Evolutionary conservation across 2,329 filamentous ascomycete genomes (phyloP).

Genomic region (Rhynchosporium agropyri): DNA sequence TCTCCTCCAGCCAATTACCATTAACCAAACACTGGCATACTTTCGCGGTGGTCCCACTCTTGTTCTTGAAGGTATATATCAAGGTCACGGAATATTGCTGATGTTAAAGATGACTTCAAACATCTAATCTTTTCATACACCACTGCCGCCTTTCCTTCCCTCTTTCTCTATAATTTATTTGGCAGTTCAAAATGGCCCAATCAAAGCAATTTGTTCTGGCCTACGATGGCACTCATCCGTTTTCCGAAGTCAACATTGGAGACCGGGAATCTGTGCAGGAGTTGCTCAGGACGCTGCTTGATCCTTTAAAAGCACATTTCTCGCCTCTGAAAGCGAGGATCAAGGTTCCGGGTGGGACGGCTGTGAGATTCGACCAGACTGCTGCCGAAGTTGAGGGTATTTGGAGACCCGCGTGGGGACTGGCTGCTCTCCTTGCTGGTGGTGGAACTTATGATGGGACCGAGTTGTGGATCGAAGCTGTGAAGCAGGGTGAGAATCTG

Average conservation of each 20-base stretch:
- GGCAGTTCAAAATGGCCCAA: not conserved
- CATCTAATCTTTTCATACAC: not conserved
- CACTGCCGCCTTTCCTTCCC: too few relatives aligned
- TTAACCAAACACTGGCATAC: slow-evolving; percentile 12
- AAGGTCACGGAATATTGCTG: not conserved
- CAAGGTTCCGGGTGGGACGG: slow-evolving; percentile 68
- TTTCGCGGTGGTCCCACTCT: slow-evolving; percentile 23
- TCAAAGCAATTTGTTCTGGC: slow-evolving; percentile 46
- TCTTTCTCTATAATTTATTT: not conserved
- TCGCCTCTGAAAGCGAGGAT: slow-evolving; percentile 67
- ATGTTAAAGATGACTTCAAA: not conserved
- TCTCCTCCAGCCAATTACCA: slow-evolving; percentile 12
- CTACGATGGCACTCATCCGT: slow-evolving; percentile 58
- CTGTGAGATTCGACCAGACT: slow-evolving; percentile 75
- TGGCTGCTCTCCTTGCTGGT: slow-evolving; percentile 71
- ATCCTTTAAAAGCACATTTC: slow-evolving; percentile 72
- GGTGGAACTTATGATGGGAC: slow-evolving; percentile 65
- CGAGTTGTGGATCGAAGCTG: slow-evolving; percentile 68
- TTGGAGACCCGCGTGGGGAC: slow-evolving; percentile 69
- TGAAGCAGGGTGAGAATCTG: slow-evolving; percentile 47
- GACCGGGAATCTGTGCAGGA: slow-evolving; percentile 60
- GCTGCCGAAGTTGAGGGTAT: slow-evolving; percentile 70
- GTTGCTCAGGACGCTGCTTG: slow-evolving; percentile 64
- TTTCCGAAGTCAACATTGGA: slow-evolving; percentile 53
- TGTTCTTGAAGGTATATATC: slow-evolving; percentile 19